phyloP scores from a whole-genome alignment of 352 stramenopile species.

The Achlya hypogyna region DNA sequence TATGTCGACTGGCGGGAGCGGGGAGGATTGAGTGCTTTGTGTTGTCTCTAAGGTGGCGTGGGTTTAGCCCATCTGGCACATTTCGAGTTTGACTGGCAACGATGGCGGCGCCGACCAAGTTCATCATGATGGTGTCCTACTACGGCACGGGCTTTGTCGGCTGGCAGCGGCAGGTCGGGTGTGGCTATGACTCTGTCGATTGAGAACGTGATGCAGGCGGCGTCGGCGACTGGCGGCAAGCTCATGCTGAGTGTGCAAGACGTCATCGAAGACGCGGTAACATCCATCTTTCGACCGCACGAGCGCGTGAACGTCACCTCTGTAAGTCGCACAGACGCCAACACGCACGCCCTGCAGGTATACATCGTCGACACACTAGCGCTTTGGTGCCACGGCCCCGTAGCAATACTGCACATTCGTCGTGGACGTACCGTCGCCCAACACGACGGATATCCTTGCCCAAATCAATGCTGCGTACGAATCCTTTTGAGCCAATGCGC shows the following conservation, averaged over 20 bases:
- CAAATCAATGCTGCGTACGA: constrained; percentile 45
- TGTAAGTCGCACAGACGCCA: constrained; percentile 74
- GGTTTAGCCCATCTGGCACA: not conserved
- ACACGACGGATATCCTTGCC: constrained; percentile 35
- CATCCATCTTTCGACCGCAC: constrained; percentile 30
- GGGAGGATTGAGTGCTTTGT: not conserved
- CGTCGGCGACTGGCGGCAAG: constrained; percentile 30
- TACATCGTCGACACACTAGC: constrained; percentile 13
- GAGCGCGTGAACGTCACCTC: constrained; percentile 72
- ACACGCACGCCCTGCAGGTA: constrained; percentile 80
- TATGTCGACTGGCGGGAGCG: too few relatives aligned
- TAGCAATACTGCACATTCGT: constrained; percentile 83
- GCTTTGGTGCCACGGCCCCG: constrained; percentile 13
- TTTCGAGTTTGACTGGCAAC: not conserved
- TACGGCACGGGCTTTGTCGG: constrained; percentile 62
- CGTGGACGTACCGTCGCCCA: constrained; percentile 32
- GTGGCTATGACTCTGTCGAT: not conserved
- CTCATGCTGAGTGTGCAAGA: constrained; percentile 68
- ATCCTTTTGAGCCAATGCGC: not conserved
- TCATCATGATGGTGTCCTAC: constrained; percentile 34
- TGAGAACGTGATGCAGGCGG: not conserved
- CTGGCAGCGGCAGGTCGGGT: constrained; percentile 54
- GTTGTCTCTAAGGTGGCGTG: not conserved
- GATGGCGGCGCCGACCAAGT: constrained; percentile 4
- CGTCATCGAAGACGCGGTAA: constrained; percentile 61